Evolutionary conservation across 495 filamentous ascomycete species (phyloP).

Genomic region (Cairneyella variabilis): DNA sequence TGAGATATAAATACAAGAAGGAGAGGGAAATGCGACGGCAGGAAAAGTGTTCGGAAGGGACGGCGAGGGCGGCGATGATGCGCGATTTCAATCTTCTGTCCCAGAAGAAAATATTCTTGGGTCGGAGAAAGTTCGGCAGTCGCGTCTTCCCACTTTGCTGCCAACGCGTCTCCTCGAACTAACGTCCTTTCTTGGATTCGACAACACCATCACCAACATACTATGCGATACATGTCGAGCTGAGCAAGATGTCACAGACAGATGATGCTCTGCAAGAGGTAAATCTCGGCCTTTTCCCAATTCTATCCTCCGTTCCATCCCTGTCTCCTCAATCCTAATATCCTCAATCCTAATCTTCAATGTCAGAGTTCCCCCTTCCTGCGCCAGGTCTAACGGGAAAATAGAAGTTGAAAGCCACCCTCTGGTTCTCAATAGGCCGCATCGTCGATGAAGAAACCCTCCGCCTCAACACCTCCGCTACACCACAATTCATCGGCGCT

Average conservation of each 20-base stretch:
- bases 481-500: constrained; percentile 91
- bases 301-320: too few relatives aligned
- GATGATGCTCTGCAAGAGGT: constrained; percentile 10
- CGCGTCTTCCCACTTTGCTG: too few relatives aligned
- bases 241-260: constrained; percentile 9
- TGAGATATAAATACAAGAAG: not conserved
- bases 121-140: constrained; percentile 4
- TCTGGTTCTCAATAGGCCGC: constrained; percentile 90
- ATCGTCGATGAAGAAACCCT: constrained; percentile 86
- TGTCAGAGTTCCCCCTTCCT: too few relatives aligned
- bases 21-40: too few relatives aligned
- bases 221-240: too few relatives aligned
- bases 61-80: not conserved
- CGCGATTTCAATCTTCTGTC: not conserved
- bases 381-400: constrained; percentile 3
- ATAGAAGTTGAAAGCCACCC: constrained; percentile 83
- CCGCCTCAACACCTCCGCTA: constrained; percentile 74
- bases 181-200: too few relatives aligned
- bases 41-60: too few relatives aligned
- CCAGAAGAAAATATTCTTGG: not conserved
- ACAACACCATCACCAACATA: too few relatives aligned
- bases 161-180: constrained; percentile 10
- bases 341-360: too few relatives aligned
- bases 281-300: too few relatives aligned
- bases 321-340: too few relatives aligned